Evolutionary conservation across 1,284 basidiomycete genomes (phyloP), one percentile per base, ranked within the genome.

Genomic region (Pyrrhoderma lamaoense): DNA sequence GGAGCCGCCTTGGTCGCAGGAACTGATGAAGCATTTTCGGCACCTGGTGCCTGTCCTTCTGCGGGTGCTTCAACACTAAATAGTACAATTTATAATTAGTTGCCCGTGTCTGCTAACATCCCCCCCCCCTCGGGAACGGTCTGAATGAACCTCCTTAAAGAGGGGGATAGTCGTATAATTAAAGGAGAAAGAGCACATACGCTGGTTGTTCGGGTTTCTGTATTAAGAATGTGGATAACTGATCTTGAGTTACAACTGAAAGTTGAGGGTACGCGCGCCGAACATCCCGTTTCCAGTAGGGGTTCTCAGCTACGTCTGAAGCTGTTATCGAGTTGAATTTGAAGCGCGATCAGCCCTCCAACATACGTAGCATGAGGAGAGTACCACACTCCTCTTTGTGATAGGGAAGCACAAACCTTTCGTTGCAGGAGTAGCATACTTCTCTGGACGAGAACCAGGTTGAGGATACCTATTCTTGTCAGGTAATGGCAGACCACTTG

Each of bases 211-310:
- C 73, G 11, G 90, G 86, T 47, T 89, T 85, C 49, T 93, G 83
- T 55, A 96, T 80, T 39, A 97, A 77, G 56, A 97, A 72, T 21
- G 79, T 74, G 5, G 93, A 87, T 37, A 93, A 75, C 65, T 90
- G 85, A 16, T 75, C 66, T 73, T 93, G 89, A 16, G 85, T 91
- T 58, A 91, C 77, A 25, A 88, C 82, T 9, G 86, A 92, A 39
- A 93, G 82, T 62, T 86, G 85, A 27, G 93, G 93, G 69, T 93
- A 96, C 51, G 83, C 82, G 54, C 93, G 82, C 55, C 94, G 84
- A 61, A 93, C 88, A 70, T 97, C 93, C 56, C 93, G 89, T 70
- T 93, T 91, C 83, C 85, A 92, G 78, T 97, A 97, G 57, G 85
- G 86, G 67, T 90, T 90, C 70, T 88, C 75, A 19, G 88, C 87